Evolutionary conservation across 73 alveolate species (phyloP), one percentile per base, ranked within the genome.

Genomic region (Uronychia setigera): DNA sequence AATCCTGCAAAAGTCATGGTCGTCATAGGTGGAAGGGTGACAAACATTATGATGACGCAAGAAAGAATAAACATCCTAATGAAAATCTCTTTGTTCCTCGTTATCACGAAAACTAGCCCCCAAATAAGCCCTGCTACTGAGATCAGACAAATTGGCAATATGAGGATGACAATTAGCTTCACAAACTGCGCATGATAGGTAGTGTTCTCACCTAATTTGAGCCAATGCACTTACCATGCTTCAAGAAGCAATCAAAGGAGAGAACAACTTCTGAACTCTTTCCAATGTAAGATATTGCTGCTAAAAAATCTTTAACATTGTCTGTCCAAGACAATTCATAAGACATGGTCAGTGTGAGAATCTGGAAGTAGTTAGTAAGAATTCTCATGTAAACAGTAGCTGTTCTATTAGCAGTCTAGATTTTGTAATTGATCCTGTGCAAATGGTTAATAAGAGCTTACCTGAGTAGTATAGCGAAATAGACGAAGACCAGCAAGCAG

Each of bases 331-430:
- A 59, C 25, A 90, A 46, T 27, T 81, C 89, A 59, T 67, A 84
- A 25, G 87, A 25, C 77, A 83, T 26, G 1, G 94, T 80, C 31
- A 87, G 77, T 14, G 92, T 32, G 0, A 86, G 83, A 26, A 93
- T 31, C 60, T 93, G 90, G 79, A 90, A 46, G 87, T 93, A 93
- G 60, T 90, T 93, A 26, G 92, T 80, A 1, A 90, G 33, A 11
- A 93, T 90, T 79, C 94, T 82, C 80, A 93, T 79, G 46, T 91
- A 86, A 13, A 90, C 88, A 0, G 97, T 30, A 25, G 82, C 60
- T 19, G 78, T 14, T 57, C 67, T 31, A 33, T 81, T 46, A 30
- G 92, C 87, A 0, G 90, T 77, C 79, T 82, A 58, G 31, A 90
- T 79, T 1, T 84, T 80, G 32, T 46, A 46, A 46, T 46, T 46